Conservation (phyloP, 1,139 yeast genomes). For the Yamadazyma blattariae region DNA sequence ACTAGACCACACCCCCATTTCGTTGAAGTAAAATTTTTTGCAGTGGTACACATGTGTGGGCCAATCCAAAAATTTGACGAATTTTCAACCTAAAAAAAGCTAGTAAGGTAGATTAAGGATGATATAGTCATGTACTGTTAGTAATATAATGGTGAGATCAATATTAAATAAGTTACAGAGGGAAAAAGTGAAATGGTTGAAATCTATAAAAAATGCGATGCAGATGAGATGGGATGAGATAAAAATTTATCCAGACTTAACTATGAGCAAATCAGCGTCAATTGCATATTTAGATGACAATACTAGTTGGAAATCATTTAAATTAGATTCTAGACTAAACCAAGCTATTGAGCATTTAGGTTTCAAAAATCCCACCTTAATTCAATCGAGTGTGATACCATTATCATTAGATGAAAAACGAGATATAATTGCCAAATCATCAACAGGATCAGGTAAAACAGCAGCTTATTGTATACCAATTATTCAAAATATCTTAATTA, state of each 20-base stretch:
- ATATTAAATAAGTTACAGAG: too few relatives aligned
- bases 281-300: constrained; percentile 69
- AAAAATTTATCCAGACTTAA: too few relatives aligned
- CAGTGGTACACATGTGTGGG: too few relatives aligned
- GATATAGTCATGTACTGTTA: too few relatives aligned
- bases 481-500: constrained; percentile 58
- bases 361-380: constrained; percentile 80
- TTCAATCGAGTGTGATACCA: constrained; percentile 91
- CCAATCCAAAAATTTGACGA: background rate
- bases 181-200: too few relatives aligned
- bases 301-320: constrained; percentile 66
- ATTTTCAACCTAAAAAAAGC: too few relatives aligned
- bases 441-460: constrained; percentile 91
- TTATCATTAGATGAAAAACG: constrained; percentile 82
- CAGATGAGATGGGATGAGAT: constrained; percentile 13
- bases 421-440: constrained; percentile 84
- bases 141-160: too few relatives aligned
- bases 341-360: constrained; percentile 87
- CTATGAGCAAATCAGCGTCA: too few relatives aligned
- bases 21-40: background rate
- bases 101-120: too few relatives aligned
- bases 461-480: constrained; percentile 82
- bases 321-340: constrained; percentile 73
- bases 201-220: too few relatives aligned
- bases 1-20: constrained; percentile 66